These are phyloP conservation scores for Leccinellum albellum DNA, from an alignment of 768 basidiomycete genomes.

Conservation along the genomic window DNA sequence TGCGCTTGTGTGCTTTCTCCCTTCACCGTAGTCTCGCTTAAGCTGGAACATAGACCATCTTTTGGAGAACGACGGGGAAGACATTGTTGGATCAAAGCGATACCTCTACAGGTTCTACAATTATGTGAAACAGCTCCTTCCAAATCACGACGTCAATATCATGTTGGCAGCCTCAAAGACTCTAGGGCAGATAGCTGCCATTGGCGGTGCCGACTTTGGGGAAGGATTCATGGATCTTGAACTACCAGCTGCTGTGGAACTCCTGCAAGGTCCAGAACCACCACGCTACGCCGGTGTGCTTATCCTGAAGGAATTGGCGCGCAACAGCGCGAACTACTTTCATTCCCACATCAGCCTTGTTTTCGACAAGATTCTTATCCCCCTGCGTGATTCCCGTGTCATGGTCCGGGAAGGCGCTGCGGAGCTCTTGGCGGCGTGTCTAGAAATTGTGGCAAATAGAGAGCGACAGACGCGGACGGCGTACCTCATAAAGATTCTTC, in stretches of 20 bases:
- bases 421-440: constrained; percentile 86
- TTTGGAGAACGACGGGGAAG: constrained; percentile 72
- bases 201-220: constrained; percentile 79
- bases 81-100: constrained; percentile 74
- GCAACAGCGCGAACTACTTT: constrained; percentile 83
- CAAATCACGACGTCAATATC: constrained; percentile 86
- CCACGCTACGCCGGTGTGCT: constrained; percentile 92
- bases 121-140: constrained; percentile 90
- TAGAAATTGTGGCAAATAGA: constrained; percentile 79
- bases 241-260: constrained; percentile 77
- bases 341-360: constrained; percentile 83
- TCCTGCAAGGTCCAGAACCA: constrained; percentile 74
- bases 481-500: constrained; percentile 77
- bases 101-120: constrained; percentile 86
- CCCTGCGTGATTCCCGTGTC: constrained; percentile 82
- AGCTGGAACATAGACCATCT: constrained; percentile 53
- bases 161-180: constrained; percentile 96
- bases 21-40: constrained; percentile 4
- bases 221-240: constrained; percentile 89
- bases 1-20: constrained; percentile 30
- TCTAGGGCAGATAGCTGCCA: constrained; percentile 79
- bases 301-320: constrained; percentile 89
- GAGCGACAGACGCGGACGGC: constrained; percentile 62
- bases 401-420: constrained; percentile 92
- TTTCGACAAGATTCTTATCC: constrained; percentile 89